phyloP scores from a whole-genome alignment of 305 asterid species.

The Fraxinus latifolia region DNA sequence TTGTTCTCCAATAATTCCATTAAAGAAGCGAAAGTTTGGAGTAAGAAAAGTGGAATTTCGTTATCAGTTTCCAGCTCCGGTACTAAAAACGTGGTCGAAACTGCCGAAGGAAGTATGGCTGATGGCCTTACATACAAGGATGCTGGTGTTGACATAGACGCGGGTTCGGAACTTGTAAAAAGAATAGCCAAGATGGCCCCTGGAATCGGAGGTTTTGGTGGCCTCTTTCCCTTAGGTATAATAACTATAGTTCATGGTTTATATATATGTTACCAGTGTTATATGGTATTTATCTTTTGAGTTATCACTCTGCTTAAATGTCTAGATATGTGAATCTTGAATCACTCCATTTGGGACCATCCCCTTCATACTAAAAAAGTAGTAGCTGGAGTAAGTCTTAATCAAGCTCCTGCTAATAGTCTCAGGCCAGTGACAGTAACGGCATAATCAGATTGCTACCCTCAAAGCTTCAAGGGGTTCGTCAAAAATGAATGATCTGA shows the following conservation, averaged over 20 bases:
- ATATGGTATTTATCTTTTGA: background rate
- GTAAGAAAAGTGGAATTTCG: constrained; percentile 22
- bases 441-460: background rate
- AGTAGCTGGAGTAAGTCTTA: background rate
- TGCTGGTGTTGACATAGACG: constrained; percentile 96
- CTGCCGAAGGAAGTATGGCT: constrained; percentile 30
- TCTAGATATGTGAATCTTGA: background rate
- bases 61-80: constrained; percentile 33
- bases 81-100: constrained; percentile 24
- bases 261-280: background rate
- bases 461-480: background rate
- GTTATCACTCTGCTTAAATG: background rate
- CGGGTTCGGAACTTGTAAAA: constrained; percentile 87
- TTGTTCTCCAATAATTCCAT: constrained; percentile 24
- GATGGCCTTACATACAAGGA: constrained; percentile 74
- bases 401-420: background rate
- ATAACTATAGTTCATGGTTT: background rate
- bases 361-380: background rate
- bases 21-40: constrained; percentile 18
- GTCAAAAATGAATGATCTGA: background rate
- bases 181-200: constrained; percentile 96
- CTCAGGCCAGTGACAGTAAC: background rate
- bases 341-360: background rate
- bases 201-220: constrained; percentile 96
- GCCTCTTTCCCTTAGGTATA: constrained; percentile 88